These are phyloP conservation scores for Colletotrichum higginsianum DNA, from an alignment of 2,329 filamentous ascomycete species.

Conservation along the genomic window DNA sequence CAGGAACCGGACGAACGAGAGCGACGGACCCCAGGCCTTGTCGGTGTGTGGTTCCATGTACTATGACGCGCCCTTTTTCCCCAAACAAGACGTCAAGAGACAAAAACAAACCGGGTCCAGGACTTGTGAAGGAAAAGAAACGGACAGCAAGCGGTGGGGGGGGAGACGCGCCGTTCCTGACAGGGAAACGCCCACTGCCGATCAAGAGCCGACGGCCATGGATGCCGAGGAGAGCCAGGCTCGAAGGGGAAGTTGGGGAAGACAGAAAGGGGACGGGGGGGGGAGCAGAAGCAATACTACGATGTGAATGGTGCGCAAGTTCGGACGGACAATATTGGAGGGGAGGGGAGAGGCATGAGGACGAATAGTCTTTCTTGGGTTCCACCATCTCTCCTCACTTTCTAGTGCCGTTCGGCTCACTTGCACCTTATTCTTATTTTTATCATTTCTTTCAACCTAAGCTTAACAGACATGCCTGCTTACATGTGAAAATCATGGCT, in stretches of 20 bases:
- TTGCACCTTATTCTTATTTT: not conserved
- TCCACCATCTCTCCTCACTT: not conserved
- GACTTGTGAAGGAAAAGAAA: not conserved
- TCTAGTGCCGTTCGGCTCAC: not conserved
- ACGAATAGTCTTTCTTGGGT: not conserved
- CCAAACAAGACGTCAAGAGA: not conserved
- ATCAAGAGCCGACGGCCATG: constrained; percentile 10
- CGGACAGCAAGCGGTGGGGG: not conserved
- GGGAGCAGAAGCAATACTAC: not conserved
- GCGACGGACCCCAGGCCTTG: not conserved
- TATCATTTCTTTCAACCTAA: not conserved
- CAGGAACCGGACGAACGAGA: not conserved
- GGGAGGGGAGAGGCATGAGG: too few species aligned
- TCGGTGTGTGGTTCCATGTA: too few species aligned
- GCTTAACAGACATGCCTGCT: not conserved
- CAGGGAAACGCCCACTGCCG: constrained; percentile 26
- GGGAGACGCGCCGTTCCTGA: constrained; percentile 16
- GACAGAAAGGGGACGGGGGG: not conserved
- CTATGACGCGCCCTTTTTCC: not conserved
- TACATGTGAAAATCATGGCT: not conserved
- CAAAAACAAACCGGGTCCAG: not conserved
- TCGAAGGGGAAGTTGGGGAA: constrained; percentile 28
- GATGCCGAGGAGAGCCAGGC: not conserved
- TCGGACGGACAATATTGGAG: constrained; percentile 20
- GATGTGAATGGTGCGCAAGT: constrained; percentile 40